These are phyloP conservation scores for Cydonia oblonga DNA, from an alignment of 331 rosid species.

Conservation along the genomic window DNA sequence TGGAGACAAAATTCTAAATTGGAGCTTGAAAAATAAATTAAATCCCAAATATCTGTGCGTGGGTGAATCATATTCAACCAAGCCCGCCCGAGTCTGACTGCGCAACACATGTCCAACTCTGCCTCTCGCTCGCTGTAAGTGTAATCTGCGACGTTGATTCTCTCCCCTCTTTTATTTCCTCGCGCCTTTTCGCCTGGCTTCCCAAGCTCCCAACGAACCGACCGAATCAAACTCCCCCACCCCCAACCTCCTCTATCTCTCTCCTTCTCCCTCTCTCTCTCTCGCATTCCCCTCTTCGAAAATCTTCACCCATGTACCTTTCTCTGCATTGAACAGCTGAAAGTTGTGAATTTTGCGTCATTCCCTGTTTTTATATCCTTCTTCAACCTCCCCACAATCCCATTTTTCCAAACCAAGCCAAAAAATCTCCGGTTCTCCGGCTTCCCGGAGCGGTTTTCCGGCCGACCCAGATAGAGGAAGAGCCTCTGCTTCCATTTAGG, in stretches of 20 bases:
- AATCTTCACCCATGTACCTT: too few species aligned
- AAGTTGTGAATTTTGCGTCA: not conserved
- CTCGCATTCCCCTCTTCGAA: too few species aligned
- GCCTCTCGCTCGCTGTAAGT: not conserved
- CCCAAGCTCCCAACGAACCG: not conserved
- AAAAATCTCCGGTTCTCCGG: not conserved
- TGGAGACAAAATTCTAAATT: too few species aligned
- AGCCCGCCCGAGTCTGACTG: not conserved
- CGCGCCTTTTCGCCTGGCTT: not conserved
- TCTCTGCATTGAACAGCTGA: too few species aligned
- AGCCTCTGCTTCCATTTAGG: constrained; percentile 56
- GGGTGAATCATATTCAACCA: not conserved
- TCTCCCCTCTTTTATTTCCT: not conserved
- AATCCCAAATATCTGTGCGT: not conserved
- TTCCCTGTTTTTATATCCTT: not conserved
- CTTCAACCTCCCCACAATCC: not conserved
- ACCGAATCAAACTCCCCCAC: not conserved
- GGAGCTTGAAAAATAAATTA: too few species aligned
- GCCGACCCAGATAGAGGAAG: constrained; percentile 47
- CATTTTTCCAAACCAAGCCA: not conserved
- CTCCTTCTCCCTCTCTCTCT: too few species aligned
- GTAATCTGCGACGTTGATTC: not conserved
- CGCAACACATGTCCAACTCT: not conserved
- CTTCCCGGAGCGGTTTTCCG: not conserved
- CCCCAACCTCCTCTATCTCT: too few species aligned